Percentiles rank a stretch among this genome's conserved stretches.
Conservation (phyloP, 306 rosid species). For the Cucumis sativus region Cucumber_9930_V3 NC_026659.2:26455501-26456000, state of each 20-base stretch:
- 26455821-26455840: background rate
- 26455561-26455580: too few species aligned
- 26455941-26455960: too few species aligned
- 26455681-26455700: background rate
- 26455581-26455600: too few species aligned
- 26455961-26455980: too few species aligned
- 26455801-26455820: conserved; percentile 1
- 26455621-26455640: too few species aligned
- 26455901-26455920: background rate
- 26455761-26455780: background rate
- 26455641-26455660: too few species aligned
- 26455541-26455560: too few species aligned
- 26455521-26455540: too few species aligned
- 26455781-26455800: background rate
- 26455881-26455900: background rate
- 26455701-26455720: background rate
- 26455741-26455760: background rate
- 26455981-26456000: too few species aligned
- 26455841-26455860: background rate
- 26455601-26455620: too few species aligned
- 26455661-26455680: too few species aligned
- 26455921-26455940: background rate
- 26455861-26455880: background rate
- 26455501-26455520: too few species aligned
- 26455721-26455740: background rate